These are phyloP conservation scores for Cadophora sp. DNA, from an alignment of 2,329 filamentous ascomycete genomes.

Conservation along the genomic window DNA sequence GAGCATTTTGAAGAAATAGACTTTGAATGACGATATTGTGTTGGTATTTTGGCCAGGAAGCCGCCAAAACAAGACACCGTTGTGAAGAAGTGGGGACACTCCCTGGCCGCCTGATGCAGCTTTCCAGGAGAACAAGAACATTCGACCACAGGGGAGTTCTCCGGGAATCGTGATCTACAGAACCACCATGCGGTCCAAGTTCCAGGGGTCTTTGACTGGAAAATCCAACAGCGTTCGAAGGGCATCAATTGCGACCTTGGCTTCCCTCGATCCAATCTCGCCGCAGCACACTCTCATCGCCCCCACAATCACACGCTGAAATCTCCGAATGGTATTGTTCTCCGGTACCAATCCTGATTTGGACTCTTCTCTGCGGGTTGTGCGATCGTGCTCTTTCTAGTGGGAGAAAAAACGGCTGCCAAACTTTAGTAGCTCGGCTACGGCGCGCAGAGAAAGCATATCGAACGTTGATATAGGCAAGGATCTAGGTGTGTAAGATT, in stretches of 20 bases:
- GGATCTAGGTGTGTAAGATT: constrained; percentile 17
- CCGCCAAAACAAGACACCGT: constrained; percentile 20
- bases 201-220: constrained; percentile 26
- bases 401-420: constrained; percentile 19
- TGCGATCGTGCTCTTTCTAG: constrained; percentile 1
- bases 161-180: constrained; percentile 32
- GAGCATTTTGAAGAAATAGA: constrained; percentile 15
- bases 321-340: constrained; percentile 36
- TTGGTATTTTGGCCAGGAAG: constrained; percentile 8
- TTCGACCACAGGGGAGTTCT: constrained; percentile 19
- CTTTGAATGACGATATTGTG: constrained; percentile 20
- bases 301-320: constrained; percentile 18
- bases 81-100: constrained; percentile 13
- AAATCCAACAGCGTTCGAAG: constrained; percentile 12
- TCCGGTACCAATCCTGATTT: constrained; percentile 20
- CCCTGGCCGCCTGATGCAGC: constrained; percentile 15
- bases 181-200: constrained; percentile 26
- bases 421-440: constrained; percentile 29
- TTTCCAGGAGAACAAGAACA: constrained; percentile 15
- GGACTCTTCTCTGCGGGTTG: background rate
- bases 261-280: constrained; percentile 27
- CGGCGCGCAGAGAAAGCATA: constrained; percentile 35
- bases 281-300: constrained; percentile 16
- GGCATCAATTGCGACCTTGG: constrained; percentile 19
- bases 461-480: constrained; percentile 35